phyloP scores from a whole-genome alignment of 1,139 yeast genomes.

The Debaryomyces sp. region DNA sequence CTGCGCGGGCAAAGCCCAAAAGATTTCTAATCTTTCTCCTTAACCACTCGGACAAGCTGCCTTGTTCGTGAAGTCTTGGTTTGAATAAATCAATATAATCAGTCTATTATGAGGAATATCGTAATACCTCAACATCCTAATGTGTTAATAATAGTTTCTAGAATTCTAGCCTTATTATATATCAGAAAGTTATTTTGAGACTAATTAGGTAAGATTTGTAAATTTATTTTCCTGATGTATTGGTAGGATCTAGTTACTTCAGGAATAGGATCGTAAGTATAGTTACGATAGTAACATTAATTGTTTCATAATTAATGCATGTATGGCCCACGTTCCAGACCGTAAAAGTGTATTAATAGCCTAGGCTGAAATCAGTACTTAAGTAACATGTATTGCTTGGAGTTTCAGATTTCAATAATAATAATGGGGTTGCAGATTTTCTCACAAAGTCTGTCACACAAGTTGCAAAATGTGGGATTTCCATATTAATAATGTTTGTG shows the following conservation, averaged over 20 bases:
- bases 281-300: background rate
- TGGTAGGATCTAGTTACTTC: no score
- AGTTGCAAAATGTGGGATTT: conserved; percentile 9
- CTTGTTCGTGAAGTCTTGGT: conserved; percentile 12
- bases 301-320: background rate
- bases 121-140: no score
- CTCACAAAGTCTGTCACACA: conserved; percentile 5
- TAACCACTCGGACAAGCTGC: conserved; percentile 62
- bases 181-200: no score
- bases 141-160: no score
- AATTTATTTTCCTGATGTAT: no score
- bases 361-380: background rate
- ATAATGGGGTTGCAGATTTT: conserved; percentile 1
- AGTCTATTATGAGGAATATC: no score
- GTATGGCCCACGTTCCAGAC: background rate
- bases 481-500: background rate
- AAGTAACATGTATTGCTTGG: background rate
- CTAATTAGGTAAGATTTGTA: background rate
- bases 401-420: conserved; percentile 4
- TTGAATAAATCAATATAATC: no score
- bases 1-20: conserved; percentile 64
- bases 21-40: conserved; percentile 61
- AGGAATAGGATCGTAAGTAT: background rate
- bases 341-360: background rate
- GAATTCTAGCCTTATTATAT: no score